Percentiles rank a stretch among this genome's conserved stretches.
phyloP scores from a whole-genome alignment of 306 rosid species.

The Malus sylvestris region DNA sequence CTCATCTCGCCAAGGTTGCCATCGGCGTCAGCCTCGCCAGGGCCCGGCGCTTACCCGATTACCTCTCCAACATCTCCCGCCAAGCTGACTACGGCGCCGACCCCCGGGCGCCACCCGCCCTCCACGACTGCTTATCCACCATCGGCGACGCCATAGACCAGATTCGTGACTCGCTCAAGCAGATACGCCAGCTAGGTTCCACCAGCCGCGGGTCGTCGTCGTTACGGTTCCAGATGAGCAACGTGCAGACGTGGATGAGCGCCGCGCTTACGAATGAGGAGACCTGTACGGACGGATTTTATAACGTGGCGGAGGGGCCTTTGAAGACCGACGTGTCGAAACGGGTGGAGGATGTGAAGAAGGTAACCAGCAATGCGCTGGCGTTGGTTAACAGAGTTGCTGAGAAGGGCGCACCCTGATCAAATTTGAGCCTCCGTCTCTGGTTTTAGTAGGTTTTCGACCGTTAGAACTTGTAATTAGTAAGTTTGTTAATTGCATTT shows the following conservation, averaged over 20 bases:
- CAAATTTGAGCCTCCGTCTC: neutral
- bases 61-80: conserved; percentile 55
- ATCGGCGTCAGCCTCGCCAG: conserved; percentile 54
- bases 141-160: conserved; percentile 76
- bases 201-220: conserved; percentile 19
- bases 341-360: conserved; percentile 45
- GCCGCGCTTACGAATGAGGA: conserved; percentile 92
- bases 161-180: conserved; percentile 78
- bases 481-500: too few relatives aligned
- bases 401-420: conserved; percentile 32
- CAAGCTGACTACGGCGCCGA: conserved; percentile 43
- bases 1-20: conserved; percentile 79
- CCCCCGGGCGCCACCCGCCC: conserved; percentile 48
- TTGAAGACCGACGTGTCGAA: conserved; percentile 47
- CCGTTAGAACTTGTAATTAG: neutral
- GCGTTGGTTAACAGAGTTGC: conserved; percentile 73
- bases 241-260: conserved; percentile 99
- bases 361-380: conserved; percentile 83
- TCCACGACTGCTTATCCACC: conserved; percentile 80
- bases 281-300: conserved; percentile 89
- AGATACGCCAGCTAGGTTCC: conserved; percentile 51
- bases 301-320: conserved; percentile 50
- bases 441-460: neutral
- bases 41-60: conserved; percentile 41
- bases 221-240: conserved; percentile 79